phyloP scores from a whole-genome alignment of 2,329 filamentous ascomycete genomes.

The Tolypocladium cylindrosporum region DNA sequence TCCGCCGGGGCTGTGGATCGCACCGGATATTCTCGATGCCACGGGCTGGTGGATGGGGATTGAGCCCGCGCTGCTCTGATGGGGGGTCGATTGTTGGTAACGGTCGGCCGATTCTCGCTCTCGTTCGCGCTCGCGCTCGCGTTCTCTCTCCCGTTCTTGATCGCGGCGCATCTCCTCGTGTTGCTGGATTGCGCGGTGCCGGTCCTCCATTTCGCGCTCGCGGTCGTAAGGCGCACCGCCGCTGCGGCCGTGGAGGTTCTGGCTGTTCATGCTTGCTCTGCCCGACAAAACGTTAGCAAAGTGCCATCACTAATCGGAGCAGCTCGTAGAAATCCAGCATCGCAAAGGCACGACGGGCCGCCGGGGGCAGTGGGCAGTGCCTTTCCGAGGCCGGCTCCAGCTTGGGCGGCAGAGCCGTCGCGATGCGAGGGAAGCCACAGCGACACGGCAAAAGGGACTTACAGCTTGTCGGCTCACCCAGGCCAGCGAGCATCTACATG shows the following conservation, averaged over 20 bases:
- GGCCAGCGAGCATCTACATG: conserved; percentile 24
- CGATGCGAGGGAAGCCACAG: conserved; percentile 9
- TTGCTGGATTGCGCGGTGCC: conserved; percentile 35
- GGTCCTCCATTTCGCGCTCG: conserved; percentile 38
- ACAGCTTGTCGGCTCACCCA: conserved; percentile 24
- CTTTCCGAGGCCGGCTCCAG: not conserved
- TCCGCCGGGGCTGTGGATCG: conserved; percentile 87
- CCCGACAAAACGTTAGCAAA: conserved; percentile 1
- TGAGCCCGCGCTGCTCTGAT: conserved; percentile 80
- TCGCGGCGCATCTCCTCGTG: conserved; percentile 38
- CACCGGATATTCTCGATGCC: conserved; percentile 66
- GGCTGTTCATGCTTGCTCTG: conserved; percentile 33
- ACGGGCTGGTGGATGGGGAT: conserved; percentile 93
- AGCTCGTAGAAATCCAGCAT: not conserved
- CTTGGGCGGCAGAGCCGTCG: conserved; percentile 5
- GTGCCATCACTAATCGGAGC: not conserved
- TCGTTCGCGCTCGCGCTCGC: conserved; percentile 54
- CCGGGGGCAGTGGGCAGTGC: not conserved
- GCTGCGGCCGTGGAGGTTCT: conserved; percentile 29
- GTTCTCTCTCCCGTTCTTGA: conserved; percentile 45
- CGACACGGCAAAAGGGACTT: conserved; percentile 12
- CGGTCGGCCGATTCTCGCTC: conserved; percentile 59
- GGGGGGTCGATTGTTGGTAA: conserved; percentile 58
- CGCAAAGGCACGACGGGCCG: not conserved
- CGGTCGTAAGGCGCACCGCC: conserved; percentile 33